Conservation (phyloP, 208 protist genomes). For the Leishmania tropica region DNA sequence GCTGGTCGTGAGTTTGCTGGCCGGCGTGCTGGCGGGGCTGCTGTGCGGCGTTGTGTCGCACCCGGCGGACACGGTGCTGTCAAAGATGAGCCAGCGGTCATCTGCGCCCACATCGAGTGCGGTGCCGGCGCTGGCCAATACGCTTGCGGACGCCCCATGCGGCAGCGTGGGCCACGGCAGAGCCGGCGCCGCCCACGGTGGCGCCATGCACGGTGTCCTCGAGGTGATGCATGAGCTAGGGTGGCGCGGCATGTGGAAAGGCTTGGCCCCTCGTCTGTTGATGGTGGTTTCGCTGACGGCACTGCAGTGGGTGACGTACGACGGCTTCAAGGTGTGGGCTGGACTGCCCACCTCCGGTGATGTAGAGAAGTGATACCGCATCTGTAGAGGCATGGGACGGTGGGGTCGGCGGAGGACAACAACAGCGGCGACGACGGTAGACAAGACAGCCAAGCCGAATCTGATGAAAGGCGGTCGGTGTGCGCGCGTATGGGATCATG, state of each 20-base stretch:
- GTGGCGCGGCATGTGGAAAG: constrained; percentile 72
- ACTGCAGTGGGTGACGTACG: constrained; percentile 96
- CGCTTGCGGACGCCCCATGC: constrained; percentile 3
- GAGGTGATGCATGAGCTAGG: constrained; percentile 34
- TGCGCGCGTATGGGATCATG: background rate
- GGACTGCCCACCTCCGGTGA: constrained; percentile 61
- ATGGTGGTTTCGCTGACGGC: constrained; percentile 95
- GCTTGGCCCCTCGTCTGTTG: constrained; percentile 89
- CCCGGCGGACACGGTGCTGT: constrained; percentile 96
- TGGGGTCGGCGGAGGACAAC: background rate
- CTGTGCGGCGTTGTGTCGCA: constrained; percentile 94
- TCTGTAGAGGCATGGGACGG: background rate
- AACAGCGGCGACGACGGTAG: background rate
- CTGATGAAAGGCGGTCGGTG: background rate
- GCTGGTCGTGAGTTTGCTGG: constrained; percentile 33
- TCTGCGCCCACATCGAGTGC: background rate
- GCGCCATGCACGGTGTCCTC: constrained; percentile 8
- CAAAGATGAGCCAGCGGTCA: constrained; percentile 73
- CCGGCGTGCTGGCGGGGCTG: constrained; percentile 92
- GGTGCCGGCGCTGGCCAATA: constrained; percentile 7
- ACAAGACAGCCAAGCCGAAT: background rate
- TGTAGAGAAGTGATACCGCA: background rate
- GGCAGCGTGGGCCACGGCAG: constrained; percentile 14
- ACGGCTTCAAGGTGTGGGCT: constrained; percentile 79
- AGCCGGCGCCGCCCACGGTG: background rate